These are phyloP conservation scores for Cnidoscolus chayamansa DNA, from an alignment of 441 rosid species.

Conservation along the genomic window DNA sequence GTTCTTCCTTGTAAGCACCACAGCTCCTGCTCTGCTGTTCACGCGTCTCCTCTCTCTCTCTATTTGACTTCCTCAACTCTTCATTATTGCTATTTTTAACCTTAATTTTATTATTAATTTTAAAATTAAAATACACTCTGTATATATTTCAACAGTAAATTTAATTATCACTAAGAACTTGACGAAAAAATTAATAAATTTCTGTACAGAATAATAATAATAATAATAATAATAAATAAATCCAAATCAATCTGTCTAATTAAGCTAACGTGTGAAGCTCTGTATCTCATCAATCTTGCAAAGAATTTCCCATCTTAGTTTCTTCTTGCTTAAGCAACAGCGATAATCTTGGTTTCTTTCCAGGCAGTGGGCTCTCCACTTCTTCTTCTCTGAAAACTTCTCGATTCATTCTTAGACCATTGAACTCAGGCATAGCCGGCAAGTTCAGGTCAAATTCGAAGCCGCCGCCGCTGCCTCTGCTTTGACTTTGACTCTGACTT, in stretches of 20 bases:
- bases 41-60: too few relatives aligned
- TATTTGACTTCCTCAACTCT: too few relatives aligned
- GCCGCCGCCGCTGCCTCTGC: conserved; percentile 18
- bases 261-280: neutral
- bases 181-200: conserved; percentile 29
- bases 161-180: neutral
- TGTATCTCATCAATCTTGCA: neutral
- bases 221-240: neutral
- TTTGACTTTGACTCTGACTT: conserved; percentile 42
- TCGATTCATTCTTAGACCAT: neutral
- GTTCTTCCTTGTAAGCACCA: too few relatives aligned
- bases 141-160: too few relatives aligned
- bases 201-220: conserved; percentile 31
- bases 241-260: neutral
- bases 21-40: too few relatives aligned
- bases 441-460: conserved; percentile 59
- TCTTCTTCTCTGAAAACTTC: conserved; percentile 40
- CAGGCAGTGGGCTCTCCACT: conserved; percentile 59
- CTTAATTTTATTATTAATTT: too few relatives aligned
- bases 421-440: conserved; percentile 47
- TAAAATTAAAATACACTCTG: too few relatives aligned
- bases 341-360: conserved; percentile 46
- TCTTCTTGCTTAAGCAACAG: conserved; percentile 33
- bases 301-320: neutral
- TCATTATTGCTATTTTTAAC: too few relatives aligned